These are phyloP conservation scores for Cenococcum geophilum DNA, from an alignment of 495 filamentous ascomycete species.

Conservation along the genomic window DNA sequence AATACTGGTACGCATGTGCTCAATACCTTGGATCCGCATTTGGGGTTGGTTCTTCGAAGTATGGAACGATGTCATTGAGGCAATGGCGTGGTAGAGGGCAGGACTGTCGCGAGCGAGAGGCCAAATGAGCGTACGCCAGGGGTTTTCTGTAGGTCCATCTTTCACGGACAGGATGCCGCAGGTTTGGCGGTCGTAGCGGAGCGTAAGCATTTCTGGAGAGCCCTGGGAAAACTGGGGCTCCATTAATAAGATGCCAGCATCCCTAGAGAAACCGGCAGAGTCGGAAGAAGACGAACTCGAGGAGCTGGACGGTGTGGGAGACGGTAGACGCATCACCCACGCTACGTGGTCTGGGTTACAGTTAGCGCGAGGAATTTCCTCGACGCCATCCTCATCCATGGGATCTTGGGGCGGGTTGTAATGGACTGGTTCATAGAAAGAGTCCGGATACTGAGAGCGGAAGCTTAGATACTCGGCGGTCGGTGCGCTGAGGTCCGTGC, in stretches of 20 bases:
- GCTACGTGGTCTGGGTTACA: slow-evolving; percentile 35
- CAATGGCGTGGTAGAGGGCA: slow-evolving; percentile 68
- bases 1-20: slow-evolving; percentile 66
- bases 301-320: slow-evolving; percentile 25
- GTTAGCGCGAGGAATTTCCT: slow-evolving; percentile 52
- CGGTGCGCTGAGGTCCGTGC: slow-evolving; percentile 40
- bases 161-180: slow-evolving; percentile 72
- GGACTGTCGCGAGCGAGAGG: slow-evolving; percentile 61
- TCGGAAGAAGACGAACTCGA: slow-evolving; percentile 31
- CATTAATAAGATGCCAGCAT: background rate
- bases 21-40: slow-evolving; percentile 60
- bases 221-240: slow-evolving; percentile 45
- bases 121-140: slow-evolving; percentile 71
- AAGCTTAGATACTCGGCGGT: slow-evolving; percentile 35
- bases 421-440: slow-evolving; percentile 26
- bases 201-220: slow-evolving; percentile 59
- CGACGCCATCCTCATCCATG: slow-evolving; percentile 50
- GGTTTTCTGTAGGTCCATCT: slow-evolving; percentile 68
- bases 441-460: slow-evolving; percentile 27
- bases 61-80: slow-evolving; percentile 71
- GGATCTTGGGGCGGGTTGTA: slow-evolving; percentile 18
- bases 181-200: slow-evolving; percentile 63
- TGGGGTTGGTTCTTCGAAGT: slow-evolving; percentile 53
- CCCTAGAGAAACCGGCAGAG: slow-evolving; percentile 10
- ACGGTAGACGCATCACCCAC: slow-evolving; percentile 37